phyloP scores from a whole-genome alignment of 2,329 filamentous ascomycete species.

The Penicillium rolfsii region DNA sequence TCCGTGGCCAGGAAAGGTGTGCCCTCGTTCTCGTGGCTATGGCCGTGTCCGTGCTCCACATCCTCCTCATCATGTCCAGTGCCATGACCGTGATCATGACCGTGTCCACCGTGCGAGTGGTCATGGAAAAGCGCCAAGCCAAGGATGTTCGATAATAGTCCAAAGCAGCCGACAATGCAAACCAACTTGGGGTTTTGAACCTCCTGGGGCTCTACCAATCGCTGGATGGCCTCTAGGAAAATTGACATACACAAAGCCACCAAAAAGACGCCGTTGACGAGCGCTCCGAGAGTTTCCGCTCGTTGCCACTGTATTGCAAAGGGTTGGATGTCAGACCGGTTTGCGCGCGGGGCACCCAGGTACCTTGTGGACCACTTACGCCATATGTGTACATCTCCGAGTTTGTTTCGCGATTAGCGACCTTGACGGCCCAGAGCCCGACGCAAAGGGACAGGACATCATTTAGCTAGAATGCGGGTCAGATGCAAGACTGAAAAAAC shows the following conservation, averaged over 20 bases:
- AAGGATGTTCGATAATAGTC: slow-evolving; percentile 83
- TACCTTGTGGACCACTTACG: slow-evolving; percentile 56
- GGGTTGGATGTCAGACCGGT: slow-evolving; percentile 15
- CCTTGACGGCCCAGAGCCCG: slow-evolving; percentile 91
- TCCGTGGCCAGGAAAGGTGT: slow-evolving; percentile 61
- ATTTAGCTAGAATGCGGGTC: slow-evolving; percentile 66
- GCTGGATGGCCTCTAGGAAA: slow-evolving; percentile 89
- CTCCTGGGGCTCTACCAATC: slow-evolving; percentile 87
- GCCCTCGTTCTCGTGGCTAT: slow-evolving; percentile 39
- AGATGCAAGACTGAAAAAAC: slow-evolving; percentile 1
- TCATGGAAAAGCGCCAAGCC: slow-evolving; percentile 92
- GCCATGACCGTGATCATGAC: slow-evolving; percentile 43
- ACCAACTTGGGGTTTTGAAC: slow-evolving; percentile 85
- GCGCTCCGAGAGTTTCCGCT: slow-evolving; percentile 91
- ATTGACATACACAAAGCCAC: slow-evolving; percentile 96
- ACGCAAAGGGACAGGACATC: slow-evolving; percentile 94
- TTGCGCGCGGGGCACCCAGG: neutral
- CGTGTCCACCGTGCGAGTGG: slow-evolving; percentile 74
- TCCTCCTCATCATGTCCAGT: slow-evolving; percentile 50
- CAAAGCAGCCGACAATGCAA: slow-evolving; percentile 83
- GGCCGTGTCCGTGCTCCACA: slow-evolving; percentile 44
- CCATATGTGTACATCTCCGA: slow-evolving; percentile 96
- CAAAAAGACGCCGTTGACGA: slow-evolving; percentile 96
- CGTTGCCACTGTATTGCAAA: slow-evolving; percentile 74
- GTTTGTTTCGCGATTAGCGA: slow-evolving; percentile 75